Percentiles rank a stretch among this genome's conserved stretches.
phyloP scores from a whole-genome alignment of 306 rosid species.

The Dalbergia cultrata region DNA sequence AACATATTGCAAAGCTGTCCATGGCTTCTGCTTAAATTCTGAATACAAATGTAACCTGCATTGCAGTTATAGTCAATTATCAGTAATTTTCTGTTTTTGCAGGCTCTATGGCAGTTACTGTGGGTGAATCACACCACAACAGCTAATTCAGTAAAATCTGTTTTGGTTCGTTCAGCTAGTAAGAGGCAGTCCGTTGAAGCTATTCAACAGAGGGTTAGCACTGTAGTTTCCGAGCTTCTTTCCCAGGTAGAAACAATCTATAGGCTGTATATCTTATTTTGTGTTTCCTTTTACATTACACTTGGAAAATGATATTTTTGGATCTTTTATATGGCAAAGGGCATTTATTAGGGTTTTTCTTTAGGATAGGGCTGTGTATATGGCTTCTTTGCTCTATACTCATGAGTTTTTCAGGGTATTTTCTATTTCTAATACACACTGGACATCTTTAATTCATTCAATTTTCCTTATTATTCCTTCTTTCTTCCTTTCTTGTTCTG shows the following conservation, averaged over 20 bases:
- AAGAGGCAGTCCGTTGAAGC: constrained; percentile 67
- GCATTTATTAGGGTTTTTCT: constrained; percentile 27
- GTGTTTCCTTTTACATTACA: background rate
- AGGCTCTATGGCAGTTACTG: constrained; percentile 91
- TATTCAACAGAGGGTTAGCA: constrained; percentile 79
- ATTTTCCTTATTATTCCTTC: constrained; percentile 4
- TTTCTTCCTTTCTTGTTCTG: background rate
- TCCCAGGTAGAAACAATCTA: constrained; percentile 68
- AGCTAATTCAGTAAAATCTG: constrained; percentile 54
- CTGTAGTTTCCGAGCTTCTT: constrained; percentile 80
- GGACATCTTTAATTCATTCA: background rate
- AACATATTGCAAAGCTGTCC: background rate
- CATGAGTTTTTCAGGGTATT: constrained; percentile 26
- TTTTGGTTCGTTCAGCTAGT: constrained; percentile 40
- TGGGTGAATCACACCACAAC: constrained; percentile 74
- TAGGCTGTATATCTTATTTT: background rate
- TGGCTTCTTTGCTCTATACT: constrained; percentile 39
- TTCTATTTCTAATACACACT: constrained; percentile 1
- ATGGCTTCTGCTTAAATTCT: background rate
- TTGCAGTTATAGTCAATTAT: background rate
- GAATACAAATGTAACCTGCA: constrained; percentile 1
- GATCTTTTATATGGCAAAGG: background rate
- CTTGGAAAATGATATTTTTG: background rate
- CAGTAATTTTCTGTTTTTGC: constrained; percentile 38
- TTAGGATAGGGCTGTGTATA: constrained; percentile 28